A percentile compares a stretch with the other conserved stretches of the same genome.
Evolutionary conservation across 352 stramenopile species (phyloP).

Genomic region (Pythium dissimile): DNA sequence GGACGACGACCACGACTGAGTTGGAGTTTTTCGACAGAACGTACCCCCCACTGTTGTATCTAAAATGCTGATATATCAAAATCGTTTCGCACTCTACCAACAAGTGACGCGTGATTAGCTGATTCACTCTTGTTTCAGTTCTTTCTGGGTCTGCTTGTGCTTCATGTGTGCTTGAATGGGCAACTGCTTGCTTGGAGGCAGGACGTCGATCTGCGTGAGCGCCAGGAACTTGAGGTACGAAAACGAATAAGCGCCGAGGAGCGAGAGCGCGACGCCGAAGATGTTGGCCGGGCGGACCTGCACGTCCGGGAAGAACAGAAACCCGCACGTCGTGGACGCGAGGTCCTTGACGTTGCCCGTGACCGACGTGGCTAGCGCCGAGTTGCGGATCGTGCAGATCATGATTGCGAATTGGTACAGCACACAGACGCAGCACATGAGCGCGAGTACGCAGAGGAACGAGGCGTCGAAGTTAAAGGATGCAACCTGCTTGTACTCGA

Average conservation of each 20-base stretch:
- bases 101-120: no score
- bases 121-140: not conserved
- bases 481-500: conserved; percentile 41
- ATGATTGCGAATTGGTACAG: conserved; percentile 75
- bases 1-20: conserved; percentile 4
- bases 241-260: conserved; percentile 68
- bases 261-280: conserved; percentile 53
- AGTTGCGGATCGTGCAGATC: conserved; percentile 65
- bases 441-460: conserved; percentile 31
- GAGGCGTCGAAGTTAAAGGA: conserved; percentile 30
- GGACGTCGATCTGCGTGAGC: conserved; percentile 21
- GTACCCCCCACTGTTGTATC: not conserved
- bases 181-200: not conserved
- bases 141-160: not conserved
- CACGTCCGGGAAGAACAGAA: conserved; percentile 57
- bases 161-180: not conserved
- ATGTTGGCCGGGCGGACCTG: conserved; percentile 40
- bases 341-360: conserved; percentile 79
- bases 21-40: not conserved
- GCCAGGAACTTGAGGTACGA: conserved; percentile 68
- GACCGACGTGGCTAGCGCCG: conserved; percentile 66
- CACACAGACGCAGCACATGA: conserved; percentile 69
- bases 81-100: no score
- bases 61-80: no score
- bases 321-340: conserved; percentile 53